These are phyloP conservation scores for Secale cereale DNA, from an alignment of 176 grass and related monocot genomes.

Conservation along the genomic window DNA sequence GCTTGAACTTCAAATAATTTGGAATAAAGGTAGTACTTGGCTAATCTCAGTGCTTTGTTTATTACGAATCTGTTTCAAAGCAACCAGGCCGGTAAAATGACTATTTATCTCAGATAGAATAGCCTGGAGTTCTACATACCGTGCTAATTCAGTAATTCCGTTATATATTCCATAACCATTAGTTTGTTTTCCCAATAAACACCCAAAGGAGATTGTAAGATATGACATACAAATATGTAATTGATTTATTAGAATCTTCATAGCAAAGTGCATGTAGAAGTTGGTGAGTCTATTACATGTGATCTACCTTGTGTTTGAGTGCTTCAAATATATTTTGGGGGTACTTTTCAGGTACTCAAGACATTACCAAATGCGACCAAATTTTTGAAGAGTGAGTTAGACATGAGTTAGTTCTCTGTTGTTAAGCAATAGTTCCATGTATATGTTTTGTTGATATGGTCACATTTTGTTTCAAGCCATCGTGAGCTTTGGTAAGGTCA, in stretches of 20 bases:
- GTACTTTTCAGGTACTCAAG: slow-evolving; percentile 73
- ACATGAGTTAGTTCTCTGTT: neutral
- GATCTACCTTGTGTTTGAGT: neutral
- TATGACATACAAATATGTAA: neutral
- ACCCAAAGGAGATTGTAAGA: neutral
- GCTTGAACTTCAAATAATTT: neutral
- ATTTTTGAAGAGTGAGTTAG: slow-evolving; percentile 75
- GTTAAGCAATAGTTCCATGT: slow-evolving; percentile 2
- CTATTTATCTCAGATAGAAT: neutral
- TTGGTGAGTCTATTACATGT: neutral
- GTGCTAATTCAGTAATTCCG: neutral
- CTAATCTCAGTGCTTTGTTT: neutral
- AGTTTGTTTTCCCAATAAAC: neutral
- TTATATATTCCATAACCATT: neutral
- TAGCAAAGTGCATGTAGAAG: neutral
- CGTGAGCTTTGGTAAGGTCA: slow-evolving; percentile 87
- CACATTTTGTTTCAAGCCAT: slow-evolving; percentile 57
- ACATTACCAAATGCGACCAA: slow-evolving; percentile 59
- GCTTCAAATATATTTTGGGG: neutral
- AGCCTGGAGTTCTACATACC: neutral
- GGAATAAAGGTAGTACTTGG: neutral
- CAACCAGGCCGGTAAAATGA: neutral
- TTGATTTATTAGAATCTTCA: slow-evolving; percentile 16
- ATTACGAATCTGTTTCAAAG: slow-evolving; percentile 6
- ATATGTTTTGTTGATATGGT: slow-evolving; percentile 25